Evolutionary conservation across 1,284 basidiomycete species (phyloP).

Genomic region (Apiotrichum akiyoshidainum): DNA sequence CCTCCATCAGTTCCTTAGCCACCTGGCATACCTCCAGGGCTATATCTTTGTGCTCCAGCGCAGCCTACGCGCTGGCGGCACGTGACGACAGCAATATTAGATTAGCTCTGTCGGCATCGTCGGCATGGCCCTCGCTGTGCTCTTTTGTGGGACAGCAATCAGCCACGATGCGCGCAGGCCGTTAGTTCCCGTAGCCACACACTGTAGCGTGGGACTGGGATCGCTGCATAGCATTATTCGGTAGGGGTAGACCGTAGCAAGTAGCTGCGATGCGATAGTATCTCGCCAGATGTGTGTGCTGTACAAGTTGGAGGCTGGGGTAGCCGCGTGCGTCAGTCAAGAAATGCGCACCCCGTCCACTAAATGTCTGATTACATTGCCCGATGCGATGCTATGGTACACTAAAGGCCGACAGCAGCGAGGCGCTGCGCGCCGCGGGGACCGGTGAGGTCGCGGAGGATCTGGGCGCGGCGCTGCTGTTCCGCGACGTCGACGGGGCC

Average conservation of each 20-base stretch:
- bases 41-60: too few species aligned
- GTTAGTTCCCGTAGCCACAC: too few species aligned
- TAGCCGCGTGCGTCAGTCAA: neutral
- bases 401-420: constrained; percentile 1
- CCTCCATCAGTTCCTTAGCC: too few species aligned
- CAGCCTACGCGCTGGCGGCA: too few species aligned
- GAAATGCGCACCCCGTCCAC: neutral
- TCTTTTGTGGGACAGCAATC: too few species aligned
- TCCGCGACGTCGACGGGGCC: neutral
- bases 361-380: neutral
- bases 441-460: constrained; percentile 5
- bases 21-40: too few species aligned
- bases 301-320: neutral
- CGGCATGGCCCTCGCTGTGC: too few species aligned
- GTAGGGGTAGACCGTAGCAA: neutral
- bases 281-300: neutral
- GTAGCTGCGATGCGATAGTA: neutral
- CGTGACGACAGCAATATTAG: too few species aligned
- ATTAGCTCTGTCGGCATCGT: too few species aligned
- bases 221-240: neutral
- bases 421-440: constrained; percentile 10
- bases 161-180: too few species aligned
- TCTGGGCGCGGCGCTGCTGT: neutral
- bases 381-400: neutral
- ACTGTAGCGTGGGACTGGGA: neutral